Evolutionary conservation across 169 alveolate species (phyloP).

Genomic region (Fabrea salina): DNA sequence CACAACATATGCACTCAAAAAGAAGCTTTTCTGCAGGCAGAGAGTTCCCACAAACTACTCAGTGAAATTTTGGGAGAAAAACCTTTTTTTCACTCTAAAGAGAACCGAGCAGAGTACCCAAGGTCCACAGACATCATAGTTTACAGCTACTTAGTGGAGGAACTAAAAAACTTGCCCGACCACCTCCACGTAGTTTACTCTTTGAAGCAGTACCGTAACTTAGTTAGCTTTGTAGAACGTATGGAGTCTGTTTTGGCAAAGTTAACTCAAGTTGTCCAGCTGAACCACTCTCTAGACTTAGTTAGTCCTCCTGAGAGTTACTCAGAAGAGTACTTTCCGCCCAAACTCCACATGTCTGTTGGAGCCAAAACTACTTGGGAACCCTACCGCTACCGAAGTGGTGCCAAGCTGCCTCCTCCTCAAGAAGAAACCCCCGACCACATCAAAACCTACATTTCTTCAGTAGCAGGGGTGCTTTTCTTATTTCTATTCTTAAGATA

Average conservation of each 20-base stretch:
- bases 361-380: no score
- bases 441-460: no score
- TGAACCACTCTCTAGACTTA: neutral
- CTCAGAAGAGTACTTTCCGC: neutral
- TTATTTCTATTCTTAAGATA: neutral
- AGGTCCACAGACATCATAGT: conserved; percentile 13
- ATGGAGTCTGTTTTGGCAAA: neutral
- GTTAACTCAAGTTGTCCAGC: neutral
- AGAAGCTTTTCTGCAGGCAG: neutral
- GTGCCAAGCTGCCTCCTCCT: no score
- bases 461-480: no score
- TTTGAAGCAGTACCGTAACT: neutral
- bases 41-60: neutral
- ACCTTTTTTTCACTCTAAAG: conserved; percentile 9
- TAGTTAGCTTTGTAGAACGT: neutral
- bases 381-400: no score
- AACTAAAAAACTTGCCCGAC: neutral
- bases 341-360: neutral
- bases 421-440: no score
- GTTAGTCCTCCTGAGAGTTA: neutral
- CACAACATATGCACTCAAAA: neutral
- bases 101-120: neutral
- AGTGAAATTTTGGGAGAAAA: conserved; percentile 12
- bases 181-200: neutral
- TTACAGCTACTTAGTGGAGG: neutral